Evolutionary conservation across 768 basidiomycete genomes (phyloP).

Genomic region (Paxillus ammoniavirescens): DNA sequence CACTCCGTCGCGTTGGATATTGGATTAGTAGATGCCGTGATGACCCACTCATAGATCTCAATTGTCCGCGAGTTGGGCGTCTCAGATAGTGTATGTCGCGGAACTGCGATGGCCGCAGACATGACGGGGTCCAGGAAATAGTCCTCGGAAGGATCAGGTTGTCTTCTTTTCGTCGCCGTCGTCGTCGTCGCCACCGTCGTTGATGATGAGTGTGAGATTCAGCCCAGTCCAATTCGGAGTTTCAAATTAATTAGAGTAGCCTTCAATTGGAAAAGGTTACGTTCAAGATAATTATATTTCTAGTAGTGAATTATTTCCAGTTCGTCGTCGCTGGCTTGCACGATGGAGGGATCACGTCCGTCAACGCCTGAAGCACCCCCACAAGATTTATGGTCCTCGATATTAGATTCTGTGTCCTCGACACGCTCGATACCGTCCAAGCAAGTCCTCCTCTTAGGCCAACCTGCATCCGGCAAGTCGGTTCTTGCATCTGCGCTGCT

Average conservation of each 20-base stretch:
- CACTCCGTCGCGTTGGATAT: slow-evolving; percentile 79
- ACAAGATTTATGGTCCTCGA: slow-evolving; percentile 89
- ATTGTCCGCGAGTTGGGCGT: slow-evolving; percentile 70
- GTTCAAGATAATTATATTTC: not conserved
- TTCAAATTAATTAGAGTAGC: slow-evolving; percentile 13
- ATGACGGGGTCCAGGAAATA: slow-evolving; percentile 27
- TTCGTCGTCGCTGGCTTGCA: slow-evolving; percentile 1
- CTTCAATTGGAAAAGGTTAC: not conserved
- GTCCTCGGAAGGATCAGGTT: not conserved
- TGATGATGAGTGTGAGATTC: slow-evolving; percentile 3
- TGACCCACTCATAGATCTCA: slow-evolving; percentile 62
- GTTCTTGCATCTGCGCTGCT: slow-evolving; percentile 69
- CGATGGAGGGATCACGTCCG: slow-evolving; percentile 49
- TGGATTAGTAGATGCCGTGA: slow-evolving; percentile 69
- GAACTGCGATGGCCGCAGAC: slow-evolving; percentile 47
- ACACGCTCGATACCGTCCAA: slow-evolving; percentile 82
- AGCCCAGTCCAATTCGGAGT: slow-evolving; percentile 17
- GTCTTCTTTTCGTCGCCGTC: not conserved
- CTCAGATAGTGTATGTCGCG: slow-evolving; percentile 65
- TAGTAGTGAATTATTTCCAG: not conserved
- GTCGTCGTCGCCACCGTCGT: slow-evolving; percentile 8
- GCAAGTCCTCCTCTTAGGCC: slow-evolving; percentile 82
- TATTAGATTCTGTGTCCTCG: slow-evolving; percentile 83
- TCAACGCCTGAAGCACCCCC: slow-evolving; percentile 74
- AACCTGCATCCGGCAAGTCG: slow-evolving; percentile 77